Base-by-base conservation (phyloP, 2,329 filamentous ascomycete genomes). In the Thermothelomyces thermophilus region DNA sequence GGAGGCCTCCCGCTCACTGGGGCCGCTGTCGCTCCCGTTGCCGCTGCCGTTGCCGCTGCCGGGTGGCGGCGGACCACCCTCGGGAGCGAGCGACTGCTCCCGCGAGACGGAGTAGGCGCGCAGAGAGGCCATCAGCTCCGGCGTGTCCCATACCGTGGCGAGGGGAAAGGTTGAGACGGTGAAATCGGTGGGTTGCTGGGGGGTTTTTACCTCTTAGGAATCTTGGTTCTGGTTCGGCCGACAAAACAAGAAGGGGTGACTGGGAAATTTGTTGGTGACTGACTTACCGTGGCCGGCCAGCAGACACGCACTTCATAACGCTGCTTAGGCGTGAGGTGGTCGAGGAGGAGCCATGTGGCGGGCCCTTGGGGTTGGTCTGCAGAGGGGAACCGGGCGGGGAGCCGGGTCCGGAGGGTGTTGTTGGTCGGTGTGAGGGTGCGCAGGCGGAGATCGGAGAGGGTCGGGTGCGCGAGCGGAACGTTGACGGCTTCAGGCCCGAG, bases 291-390 rank as follows among this genome's bases (percentile, higher is more conserved):
- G 35, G 93, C 93, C 53, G 89, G 77, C 90, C 91, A 98, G 70
- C 91, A 97, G 52, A 96, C 76, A 48, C 93, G 83, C 42, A 95
- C 78, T 72, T 98, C 93, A 73, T 97, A 96, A 57, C 90, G 79
- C 62, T 85, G 84, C 10, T 81, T 80, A 31, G 80, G 76, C n/a
- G 69, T 74, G 48, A 98, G 73, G 30, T 75, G 71, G 50, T 86
- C 78, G 5, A 98, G 77, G 7, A 91, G 70, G 58, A 90, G 79
- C 93, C 93, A 97, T 24, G 86, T 84, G 45, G 83, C 73, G 10
- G 73, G 69, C 7, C 87, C 88, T 11, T 72, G 65, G 9, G 74
- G 75, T 26, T 68, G 63, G 2, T 70, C 63, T 7, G 70, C 59
- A 6, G 70, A 75, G 10, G 88, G 82, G 63, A 95, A 94, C 13